These are phyloP conservation scores for Diospyros kaki DNA, from an alignment of 148 eudicot genomes.

Conservation along the genomic window DNA sequence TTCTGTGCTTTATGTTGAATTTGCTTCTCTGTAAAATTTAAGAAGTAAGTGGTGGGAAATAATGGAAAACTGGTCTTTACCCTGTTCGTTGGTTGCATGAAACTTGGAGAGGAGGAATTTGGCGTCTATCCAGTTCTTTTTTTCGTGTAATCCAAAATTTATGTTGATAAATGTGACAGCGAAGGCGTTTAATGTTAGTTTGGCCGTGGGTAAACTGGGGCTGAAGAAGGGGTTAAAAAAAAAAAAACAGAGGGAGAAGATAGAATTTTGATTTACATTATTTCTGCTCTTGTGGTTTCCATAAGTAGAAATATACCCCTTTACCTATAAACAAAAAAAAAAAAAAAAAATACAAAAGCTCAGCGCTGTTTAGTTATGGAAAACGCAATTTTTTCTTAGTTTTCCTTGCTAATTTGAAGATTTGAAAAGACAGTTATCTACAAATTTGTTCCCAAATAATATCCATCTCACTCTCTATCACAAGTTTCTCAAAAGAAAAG, in stretches of 20 bases:
- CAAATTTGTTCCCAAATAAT: too few species aligned
- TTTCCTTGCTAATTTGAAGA: too few species aligned
- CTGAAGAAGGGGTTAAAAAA: not conserved
- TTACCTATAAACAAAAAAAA: not conserved
- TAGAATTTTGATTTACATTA: not conserved
- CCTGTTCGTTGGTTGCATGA: not conserved
- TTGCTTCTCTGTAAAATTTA: not conserved
- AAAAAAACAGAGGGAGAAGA: not conserved
- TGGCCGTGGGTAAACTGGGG: not conserved
- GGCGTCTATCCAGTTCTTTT: not conserved
- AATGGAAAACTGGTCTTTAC: not conserved
- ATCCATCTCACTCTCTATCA: too few species aligned
- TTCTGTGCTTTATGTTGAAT: not conserved
- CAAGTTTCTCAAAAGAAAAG: too few species aligned
- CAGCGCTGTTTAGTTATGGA: too few species aligned
- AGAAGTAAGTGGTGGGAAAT: not conserved
- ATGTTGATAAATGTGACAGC: not conserved
- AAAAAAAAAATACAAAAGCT: too few species aligned
- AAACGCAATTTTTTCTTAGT: too few species aligned
- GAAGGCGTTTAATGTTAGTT: not conserved
- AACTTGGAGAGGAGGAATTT: not conserved
- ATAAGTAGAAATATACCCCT: not conserved
- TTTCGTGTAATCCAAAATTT: not conserved
- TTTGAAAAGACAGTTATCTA: too few species aligned
- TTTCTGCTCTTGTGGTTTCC: not conserved